phyloP scores from a whole-genome alignment of 1,284 basidiomycete genomes.

The Puccinia novopanici region DNA sequence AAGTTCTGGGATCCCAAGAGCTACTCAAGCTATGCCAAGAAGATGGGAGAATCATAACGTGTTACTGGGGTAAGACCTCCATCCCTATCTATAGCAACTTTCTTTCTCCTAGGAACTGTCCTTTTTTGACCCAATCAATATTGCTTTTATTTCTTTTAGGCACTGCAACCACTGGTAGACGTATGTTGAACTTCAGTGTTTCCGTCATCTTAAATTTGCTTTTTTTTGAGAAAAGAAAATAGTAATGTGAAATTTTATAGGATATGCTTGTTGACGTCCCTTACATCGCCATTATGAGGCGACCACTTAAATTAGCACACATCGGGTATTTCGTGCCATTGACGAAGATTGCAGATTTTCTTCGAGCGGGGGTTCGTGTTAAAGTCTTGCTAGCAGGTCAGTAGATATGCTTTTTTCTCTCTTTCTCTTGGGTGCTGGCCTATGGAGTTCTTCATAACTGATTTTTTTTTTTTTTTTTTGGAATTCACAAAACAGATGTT shows the following conservation, averaged over 20 bases:
- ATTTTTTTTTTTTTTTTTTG: neutral
- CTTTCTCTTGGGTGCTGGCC: no score
- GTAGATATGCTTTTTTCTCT: constrained; percentile 53
- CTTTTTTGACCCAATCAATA: constrained; percentile 48
- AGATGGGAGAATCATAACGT: constrained; percentile 69
- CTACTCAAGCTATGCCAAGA: constrained; percentile 81
- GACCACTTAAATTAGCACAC: constrained; percentile 69
- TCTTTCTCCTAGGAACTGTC: neutral
- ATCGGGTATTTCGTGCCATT: constrained; percentile 96
- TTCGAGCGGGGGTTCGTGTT: constrained; percentile 86
- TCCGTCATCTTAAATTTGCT: no score
- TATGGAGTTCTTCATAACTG: neutral
- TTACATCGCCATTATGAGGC: constrained; percentile 6
- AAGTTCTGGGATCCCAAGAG: constrained; percentile 81
- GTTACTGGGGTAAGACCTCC: constrained; percentile 76
- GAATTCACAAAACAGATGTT: constrained; percentile 69
- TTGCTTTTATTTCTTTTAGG: constrained; percentile 64
- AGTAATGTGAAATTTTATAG: constrained; percentile 12
- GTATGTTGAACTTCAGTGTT: constrained; percentile 68
- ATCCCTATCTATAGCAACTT: neutral
- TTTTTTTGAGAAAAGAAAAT: neutral
- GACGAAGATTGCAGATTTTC: constrained; percentile 94
- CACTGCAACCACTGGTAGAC: constrained; percentile 88
- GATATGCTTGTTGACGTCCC: neutral
- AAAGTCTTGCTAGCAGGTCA: constrained; percentile 84